These are phyloP conservation scores for Colletotrichum euphorbiae DNA, from an alignment of 2,329 filamentous ascomycete species.

Conservation along the genomic window DNA sequence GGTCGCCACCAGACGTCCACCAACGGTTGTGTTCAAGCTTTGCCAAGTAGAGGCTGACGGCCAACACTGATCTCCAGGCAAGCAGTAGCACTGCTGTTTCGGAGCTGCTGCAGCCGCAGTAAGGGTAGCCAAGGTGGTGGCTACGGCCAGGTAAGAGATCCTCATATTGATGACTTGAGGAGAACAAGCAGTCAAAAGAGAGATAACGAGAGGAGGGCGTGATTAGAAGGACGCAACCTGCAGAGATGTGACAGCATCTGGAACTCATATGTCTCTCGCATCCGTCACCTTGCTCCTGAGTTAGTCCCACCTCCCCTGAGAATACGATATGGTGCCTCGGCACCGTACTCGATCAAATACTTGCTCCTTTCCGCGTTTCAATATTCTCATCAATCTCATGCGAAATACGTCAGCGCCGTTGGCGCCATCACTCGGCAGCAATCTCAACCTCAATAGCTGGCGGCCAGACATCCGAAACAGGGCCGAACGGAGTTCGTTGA, in stretches of 20 bases:
- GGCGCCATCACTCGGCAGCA: not conserved
- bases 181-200: slow-evolving; percentile 27
- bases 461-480: slow-evolving; percentile 26
- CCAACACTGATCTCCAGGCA: slow-evolving; percentile 66
- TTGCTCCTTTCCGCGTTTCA: too few species aligned
- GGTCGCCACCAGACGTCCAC: slow-evolving; percentile 63
- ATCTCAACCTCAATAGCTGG: slow-evolving; percentile 14
- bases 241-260: slow-evolving; percentile 12
- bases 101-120: slow-evolving; percentile 25
- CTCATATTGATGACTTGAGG: slow-evolving; percentile 38
- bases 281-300: not conserved
- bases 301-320: not conserved
- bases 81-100: slow-evolving; percentile 54
- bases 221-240: slow-evolving; percentile 2
- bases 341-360: not conserved
- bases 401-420: not conserved
- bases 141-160: slow-evolving; percentile 33
- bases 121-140: slow-evolving; percentile 38
- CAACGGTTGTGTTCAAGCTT: slow-evolving; percentile 62
- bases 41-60: slow-evolving; percentile 61
- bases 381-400: too few species aligned
- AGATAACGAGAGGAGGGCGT: not conserved
- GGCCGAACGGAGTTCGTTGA: slow-evolving; percentile 10
- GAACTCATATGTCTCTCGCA: slow-evolving; percentile 36
- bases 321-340: slow-evolving; percentile 4